These are phyloP conservation scores for Trifolium pratense DNA, from an alignment of 306 rosid species.

Conservation along the genomic window DNA sequence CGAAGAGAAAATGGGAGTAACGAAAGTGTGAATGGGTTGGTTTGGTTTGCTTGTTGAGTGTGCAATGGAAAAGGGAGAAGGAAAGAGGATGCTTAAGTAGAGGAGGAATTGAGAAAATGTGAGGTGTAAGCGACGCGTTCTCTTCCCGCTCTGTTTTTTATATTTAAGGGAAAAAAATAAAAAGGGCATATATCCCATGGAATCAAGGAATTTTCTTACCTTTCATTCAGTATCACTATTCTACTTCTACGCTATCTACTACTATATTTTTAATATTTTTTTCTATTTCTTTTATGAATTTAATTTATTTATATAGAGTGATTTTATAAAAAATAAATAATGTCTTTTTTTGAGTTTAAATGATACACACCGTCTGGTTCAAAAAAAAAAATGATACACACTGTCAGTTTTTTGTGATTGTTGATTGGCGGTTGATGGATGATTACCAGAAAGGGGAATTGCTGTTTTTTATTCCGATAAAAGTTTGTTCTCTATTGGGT, in stretches of 20 bases:
- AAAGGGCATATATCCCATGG: background rate
- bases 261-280: background rate
- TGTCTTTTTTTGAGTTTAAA: too few species aligned
- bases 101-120: conserved; percentile 27
- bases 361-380: too few species aligned
- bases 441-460: too few species aligned
- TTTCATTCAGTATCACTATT: background rate
- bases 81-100: conserved; percentile 47
- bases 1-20: background rate
- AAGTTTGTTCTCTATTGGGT: too few species aligned
- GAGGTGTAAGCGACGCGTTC: conserved; percentile 51
- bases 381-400: too few species aligned
- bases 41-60: conserved; percentile 38
- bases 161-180: background rate
- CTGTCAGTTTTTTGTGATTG: too few species aligned
- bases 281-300: too few species aligned
- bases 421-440: too few species aligned
- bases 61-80: conserved; percentile 30
- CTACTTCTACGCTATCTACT: background rate
- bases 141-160: conserved; percentile 1
- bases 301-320: too few species aligned
- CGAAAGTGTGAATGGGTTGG: background rate
- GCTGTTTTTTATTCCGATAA: too few species aligned
- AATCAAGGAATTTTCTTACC: conserved; percentile 8
- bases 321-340: too few species aligned